Evolutionary conservation across 2,329 filamentous ascomycete species (phyloP).

Genomic region (Talaromyces sp.): DNA sequence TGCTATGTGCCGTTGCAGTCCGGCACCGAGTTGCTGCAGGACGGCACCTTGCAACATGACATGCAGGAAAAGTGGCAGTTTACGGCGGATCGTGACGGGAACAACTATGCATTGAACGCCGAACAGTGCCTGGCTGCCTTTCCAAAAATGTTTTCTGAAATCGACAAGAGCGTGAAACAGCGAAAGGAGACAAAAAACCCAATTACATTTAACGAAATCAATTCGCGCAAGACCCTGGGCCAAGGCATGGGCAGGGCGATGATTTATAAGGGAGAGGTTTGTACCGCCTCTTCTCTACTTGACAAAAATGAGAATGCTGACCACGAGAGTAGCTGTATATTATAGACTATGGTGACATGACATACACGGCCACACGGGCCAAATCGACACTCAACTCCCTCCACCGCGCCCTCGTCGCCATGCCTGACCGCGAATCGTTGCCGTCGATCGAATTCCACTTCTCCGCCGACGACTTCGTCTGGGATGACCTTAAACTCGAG

Average conservation of each 20-base stretch:
- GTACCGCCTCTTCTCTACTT: not conserved
- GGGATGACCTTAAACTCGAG: constrained; percentile 14
- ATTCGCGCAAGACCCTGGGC: constrained; percentile 23
- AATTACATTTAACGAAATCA: constrained; percentile 31
- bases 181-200: constrained; percentile 17
- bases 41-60: not conserved
- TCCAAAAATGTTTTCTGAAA: constrained; percentile 33
- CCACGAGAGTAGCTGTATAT: constrained; percentile 28
- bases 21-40: constrained; percentile 2
- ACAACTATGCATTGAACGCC: constrained; percentile 32
- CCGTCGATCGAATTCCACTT: constrained; percentile 49
- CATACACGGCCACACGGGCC: constrained; percentile 30
- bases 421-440: constrained; percentile 33
- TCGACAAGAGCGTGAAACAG: constrained; percentile 26
- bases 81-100: constrained; percentile 25
- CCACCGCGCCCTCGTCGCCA: constrained; percentile 42
- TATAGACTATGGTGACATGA: constrained; percentile 29
- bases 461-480: constrained; percentile 41
- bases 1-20: constrained; percentile 6
- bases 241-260: constrained; percentile 34
- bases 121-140: constrained; percentile 37
- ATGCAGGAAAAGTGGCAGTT: constrained; percentile 27
- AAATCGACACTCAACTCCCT: constrained; percentile 44
- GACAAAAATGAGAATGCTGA: not conserved
- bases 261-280: constrained; percentile 32